Evolutionary conservation across 768 basidiomycete genomes (phyloP).

Genomic region (Hydnomerulius pinastri): DNA sequence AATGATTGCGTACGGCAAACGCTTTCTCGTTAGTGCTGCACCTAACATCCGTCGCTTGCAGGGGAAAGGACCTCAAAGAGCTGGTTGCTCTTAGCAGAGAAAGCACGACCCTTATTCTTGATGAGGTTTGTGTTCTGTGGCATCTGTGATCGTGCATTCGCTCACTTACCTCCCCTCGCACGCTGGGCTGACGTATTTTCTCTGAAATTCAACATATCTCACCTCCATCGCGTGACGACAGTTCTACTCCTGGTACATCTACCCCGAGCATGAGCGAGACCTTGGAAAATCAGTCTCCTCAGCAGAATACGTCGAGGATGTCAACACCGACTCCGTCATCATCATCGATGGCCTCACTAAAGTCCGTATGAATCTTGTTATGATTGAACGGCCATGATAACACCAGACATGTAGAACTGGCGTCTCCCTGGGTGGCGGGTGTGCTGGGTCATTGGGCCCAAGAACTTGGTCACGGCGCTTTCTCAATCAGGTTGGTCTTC

Average conservation of each 20-base stretch:
- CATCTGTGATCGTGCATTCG: background rate
- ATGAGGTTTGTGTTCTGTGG: conserved; percentile 58
- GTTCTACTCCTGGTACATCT: conserved; percentile 97
- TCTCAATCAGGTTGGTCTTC: conserved; percentile 72
- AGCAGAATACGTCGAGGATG: conserved; percentile 83
- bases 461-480: conserved; percentile 83
- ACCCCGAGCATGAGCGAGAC: conserved; percentile 75
- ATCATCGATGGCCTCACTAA: conserved; percentile 94
- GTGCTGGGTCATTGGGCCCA: conserved; percentile 93
- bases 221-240: conserved; percentile 28
- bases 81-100: conserved; percentile 75
- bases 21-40: background rate
- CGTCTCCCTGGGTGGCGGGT: conserved; percentile 93
- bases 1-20: conserved; percentile 55
- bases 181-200: too few species aligned
- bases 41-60: conserved; percentile 27
- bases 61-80: conserved; percentile 79
- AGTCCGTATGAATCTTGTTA: conserved; percentile 39
- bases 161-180: too few species aligned
- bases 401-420: conserved; percentile 67
- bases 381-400: background rate
- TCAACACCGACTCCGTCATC: conserved; percentile 79
- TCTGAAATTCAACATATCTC: background rate
- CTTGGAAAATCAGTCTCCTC: conserved; percentile 79
- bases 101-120: conserved; percentile 81